Conservation (phyloP, 805 yeast genomes). For the Grigorovia yakushimaensis region DNA sequence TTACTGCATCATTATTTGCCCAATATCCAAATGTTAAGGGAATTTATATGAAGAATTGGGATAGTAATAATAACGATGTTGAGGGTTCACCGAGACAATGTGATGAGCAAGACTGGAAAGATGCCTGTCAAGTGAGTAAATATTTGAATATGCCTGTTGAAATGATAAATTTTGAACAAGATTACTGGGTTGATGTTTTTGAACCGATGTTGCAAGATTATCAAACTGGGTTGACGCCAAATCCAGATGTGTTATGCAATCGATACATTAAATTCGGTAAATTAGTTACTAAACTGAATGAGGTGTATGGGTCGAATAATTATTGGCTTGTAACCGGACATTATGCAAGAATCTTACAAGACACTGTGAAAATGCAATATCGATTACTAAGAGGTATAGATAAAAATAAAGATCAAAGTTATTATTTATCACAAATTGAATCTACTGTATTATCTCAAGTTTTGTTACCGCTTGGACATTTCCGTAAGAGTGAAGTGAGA, state of each 20-base stretch:
- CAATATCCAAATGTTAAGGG: slow-evolving; percentile 61
- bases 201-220: slow-evolving; percentile 81
- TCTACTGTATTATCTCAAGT: slow-evolving; percentile 38
- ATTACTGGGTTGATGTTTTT: slow-evolving; percentile 89
- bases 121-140: slow-evolving; percentile 56
- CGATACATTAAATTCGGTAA: slow-evolving; percentile 78
- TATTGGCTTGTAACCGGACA: slow-evolving; percentile 95
- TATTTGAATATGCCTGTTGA: slow-evolving; percentile 59
- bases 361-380: slow-evolving; percentile 18
- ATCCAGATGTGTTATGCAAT: slow-evolving; percentile 90
- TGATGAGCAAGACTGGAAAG: slow-evolving; percentile 82
- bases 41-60: slow-evolving; percentile 92
- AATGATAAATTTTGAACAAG: slow-evolving; percentile 75
- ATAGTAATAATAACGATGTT: slow-evolving; percentile 27
- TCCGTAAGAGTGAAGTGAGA: slow-evolving; percentile 65
- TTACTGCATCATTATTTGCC: slow-evolving; percentile 63
- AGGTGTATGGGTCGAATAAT: slow-evolving; percentile 28
- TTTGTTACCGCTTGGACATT: slow-evolving; percentile 74
- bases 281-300: slow-evolving; percentile 46
- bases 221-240: slow-evolving; percentile 71
- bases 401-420: slow-evolving; percentile 75
- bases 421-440: slow-evolving; percentile 65
- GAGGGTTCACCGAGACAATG: slow-evolving; percentile 35
- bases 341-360: slow-evolving; percentile 45
- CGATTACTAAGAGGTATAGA: slow-evolving; percentile 53